Evolutionary conservation across 2,329 filamentous ascomycete species (phyloP), one percentile per base, ranked within the genome.

Genomic region (Penicillium italicum): DNA sequence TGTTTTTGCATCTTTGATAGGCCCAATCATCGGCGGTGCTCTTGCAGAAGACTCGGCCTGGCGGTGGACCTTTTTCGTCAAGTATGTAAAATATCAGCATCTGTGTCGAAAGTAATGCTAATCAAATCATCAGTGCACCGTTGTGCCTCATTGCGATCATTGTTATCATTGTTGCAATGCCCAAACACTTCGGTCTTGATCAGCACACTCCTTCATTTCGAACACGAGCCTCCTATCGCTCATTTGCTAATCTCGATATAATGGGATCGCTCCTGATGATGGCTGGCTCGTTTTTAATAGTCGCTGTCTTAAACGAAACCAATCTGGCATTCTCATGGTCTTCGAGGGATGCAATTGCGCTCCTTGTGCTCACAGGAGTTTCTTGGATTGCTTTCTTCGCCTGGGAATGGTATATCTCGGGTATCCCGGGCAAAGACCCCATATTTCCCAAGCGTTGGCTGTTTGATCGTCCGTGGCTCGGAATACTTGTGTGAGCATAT

Each of bases 291-390:
- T 71, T 77, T 4, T 67, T 80, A 4, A 61, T 81, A n/a, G 73
- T 80, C 16, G 76, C 78, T 37, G 77, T 74, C 1, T 67, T 81
- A 14, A 74, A 81, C 44, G 71, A 79, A 58, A 77, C 67, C 6
- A 77, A 78, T 5, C 62, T 71, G 18, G 66, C 66, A 6, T 79
- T 76, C 48, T 60, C 73, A 4, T 82, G 79, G 79, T 64, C 58
- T 8, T 76, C 73, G 0, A 47, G 51, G 41, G 68, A 69, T 0
- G 57, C 72, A 5, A 72, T 80, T 37, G 59, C 59, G 6, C 62
- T 66, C 14, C 59, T 66, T 20, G 57, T 66, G 4, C 44, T 66
- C 1, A 52, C 59, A 1, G 62, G 57, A 5, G 68, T 72, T 31
- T 57, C 63, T 16, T 72, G 68, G 61, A 53, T 69, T 31, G 60